These are phyloP conservation scores for Colletotrichum magnum DNA, from an alignment of 2,329 filamentous ascomycete genomes.

Conservation along the genomic window DNA sequence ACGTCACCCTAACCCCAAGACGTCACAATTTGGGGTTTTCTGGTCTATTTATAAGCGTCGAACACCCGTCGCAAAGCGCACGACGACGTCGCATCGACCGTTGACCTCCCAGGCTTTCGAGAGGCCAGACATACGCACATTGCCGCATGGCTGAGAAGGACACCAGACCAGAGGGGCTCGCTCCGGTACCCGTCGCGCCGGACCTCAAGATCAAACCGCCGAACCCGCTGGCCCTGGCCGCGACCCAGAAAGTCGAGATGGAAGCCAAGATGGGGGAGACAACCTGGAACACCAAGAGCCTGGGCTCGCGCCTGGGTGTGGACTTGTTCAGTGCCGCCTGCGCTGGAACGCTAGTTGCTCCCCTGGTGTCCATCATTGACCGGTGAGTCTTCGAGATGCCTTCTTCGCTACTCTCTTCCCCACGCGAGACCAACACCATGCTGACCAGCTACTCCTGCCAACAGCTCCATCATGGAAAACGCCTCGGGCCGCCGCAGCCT, in stretches of 20 bases:
- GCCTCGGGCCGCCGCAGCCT: slow-evolving; percentile 78
- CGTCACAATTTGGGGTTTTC: slow-evolving; percentile 23
- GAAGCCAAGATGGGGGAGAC: slow-evolving; percentile 37
- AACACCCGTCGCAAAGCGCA: slow-evolving; percentile 30
- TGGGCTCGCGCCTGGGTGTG: slow-evolving; percentile 75
- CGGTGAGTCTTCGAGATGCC: slow-evolving; percentile 63
- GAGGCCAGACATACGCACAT: not conserved
- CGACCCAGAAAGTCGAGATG: slow-evolving; percentile 39
- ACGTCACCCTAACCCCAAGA: slow-evolving; percentile 34
- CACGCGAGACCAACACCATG: not conserved
- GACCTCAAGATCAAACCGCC: slow-evolving; percentile 44
- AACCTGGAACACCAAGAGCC: slow-evolving; percentile 81
- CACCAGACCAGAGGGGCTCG: slow-evolving; percentile 36
- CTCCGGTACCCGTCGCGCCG: slow-evolving; percentile 29
- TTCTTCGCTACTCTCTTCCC: not conserved
- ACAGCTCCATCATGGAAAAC: slow-evolving; percentile 84
- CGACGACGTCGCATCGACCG: slow-evolving; percentile 2
- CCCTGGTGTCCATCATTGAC: slow-evolving; percentile 90
- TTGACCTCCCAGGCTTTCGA: not conserved
- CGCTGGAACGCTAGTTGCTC: slow-evolving; percentile 83
- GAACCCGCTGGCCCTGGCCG: slow-evolving; percentile 51
- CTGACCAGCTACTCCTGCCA: not conserved
- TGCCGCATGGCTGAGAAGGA: slow-evolving; percentile 35
- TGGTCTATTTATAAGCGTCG: slow-evolving; percentile 1
- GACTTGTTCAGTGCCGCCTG: slow-evolving; percentile 79